Evolutionary conservation across 1,284 basidiomycete genomes (phyloP).

Genomic region (Ustilago sp.): DNA sequence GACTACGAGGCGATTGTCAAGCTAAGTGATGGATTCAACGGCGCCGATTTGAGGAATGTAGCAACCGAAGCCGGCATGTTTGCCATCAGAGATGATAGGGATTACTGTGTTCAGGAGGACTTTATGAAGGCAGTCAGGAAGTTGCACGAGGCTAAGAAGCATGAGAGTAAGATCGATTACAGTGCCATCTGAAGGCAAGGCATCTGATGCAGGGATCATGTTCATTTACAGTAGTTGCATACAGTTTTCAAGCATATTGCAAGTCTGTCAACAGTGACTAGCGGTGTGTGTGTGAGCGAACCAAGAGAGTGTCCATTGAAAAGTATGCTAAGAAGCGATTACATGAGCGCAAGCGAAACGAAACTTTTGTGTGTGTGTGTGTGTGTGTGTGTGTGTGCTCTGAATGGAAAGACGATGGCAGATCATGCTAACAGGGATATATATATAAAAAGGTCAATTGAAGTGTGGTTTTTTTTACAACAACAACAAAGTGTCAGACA

Average conservation of each 20-base stretch:
- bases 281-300: background rate
- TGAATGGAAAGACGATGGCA: background rate
- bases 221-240: constrained; percentile 1
- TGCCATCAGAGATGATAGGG: constrained; percentile 91
- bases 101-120: constrained; percentile 79
- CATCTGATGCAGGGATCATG: background rate
- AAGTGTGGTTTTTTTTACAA: too few species aligned
- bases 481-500: background rate
- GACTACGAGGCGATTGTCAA: constrained; percentile 77
- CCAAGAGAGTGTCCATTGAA: background rate
- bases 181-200: constrained; percentile 36
- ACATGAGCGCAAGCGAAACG: background rate
- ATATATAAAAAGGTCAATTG: background rate
- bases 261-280: background rate
- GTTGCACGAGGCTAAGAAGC: constrained; percentile 78
- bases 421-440: background rate
- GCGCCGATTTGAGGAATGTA: constrained; percentile 87
- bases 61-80: constrained; percentile 99
- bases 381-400: background rate
- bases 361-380: background rate
- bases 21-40: constrained; percentile 72
- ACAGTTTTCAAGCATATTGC: background rate
- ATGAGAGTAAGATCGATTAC: constrained; percentile 69
- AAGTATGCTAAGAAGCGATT: constrained; percentile 1
- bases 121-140: constrained; percentile 98